phyloP scores from a whole-genome alignment of 2,329 filamentous ascomycete species.

The Pseudocercospora pini-densiflorae region DNA sequence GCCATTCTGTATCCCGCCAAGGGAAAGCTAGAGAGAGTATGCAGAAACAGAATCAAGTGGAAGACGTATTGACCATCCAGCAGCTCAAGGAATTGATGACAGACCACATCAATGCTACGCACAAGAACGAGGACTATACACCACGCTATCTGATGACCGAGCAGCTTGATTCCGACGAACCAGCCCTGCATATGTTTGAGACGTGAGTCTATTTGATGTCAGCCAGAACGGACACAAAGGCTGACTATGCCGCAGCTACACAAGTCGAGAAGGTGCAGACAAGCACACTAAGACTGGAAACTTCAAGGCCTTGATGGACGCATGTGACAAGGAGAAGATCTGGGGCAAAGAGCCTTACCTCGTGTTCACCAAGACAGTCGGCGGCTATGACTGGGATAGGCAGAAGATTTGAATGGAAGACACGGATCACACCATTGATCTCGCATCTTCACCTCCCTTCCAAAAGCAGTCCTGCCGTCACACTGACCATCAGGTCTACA shows the following conservation, averaged over 20 bases:
- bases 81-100: slow-evolving; percentile 26
- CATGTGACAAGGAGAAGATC: slow-evolving; percentile 26
- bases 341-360: slow-evolving; percentile 28
- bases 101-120: slow-evolving; percentile 22
- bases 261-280: slow-evolving; percentile 24
- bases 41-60: neutral
- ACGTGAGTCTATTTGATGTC: slow-evolving; percentile 20
- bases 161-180: slow-evolving; percentile 26
- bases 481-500: neutral
- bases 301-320: slow-evolving; percentile 27
- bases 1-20: slow-evolving; percentile 26
- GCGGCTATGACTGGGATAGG: slow-evolving; percentile 30
- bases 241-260: slow-evolving; percentile 21
- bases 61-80: neutral
- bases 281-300: slow-evolving; percentile 27
- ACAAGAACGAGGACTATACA: slow-evolving; percentile 30
- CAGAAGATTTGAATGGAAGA: slow-evolving; percentile 14
- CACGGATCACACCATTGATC: too few species aligned
- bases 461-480: neutral
- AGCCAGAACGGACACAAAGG: neutral
- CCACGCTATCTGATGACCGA: slow-evolving; percentile 31
- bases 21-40: slow-evolving; percentile 24
- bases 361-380: slow-evolving; percentile 28
- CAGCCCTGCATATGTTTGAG: slow-evolving; percentile 32
- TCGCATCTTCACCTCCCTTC: too few species aligned